Evolutionary conservation across 2,329 filamentous ascomycete genomes (phyloP), one percentile per base, ranked within the genome.

Genomic region (Triangularia setosa): DNA sequence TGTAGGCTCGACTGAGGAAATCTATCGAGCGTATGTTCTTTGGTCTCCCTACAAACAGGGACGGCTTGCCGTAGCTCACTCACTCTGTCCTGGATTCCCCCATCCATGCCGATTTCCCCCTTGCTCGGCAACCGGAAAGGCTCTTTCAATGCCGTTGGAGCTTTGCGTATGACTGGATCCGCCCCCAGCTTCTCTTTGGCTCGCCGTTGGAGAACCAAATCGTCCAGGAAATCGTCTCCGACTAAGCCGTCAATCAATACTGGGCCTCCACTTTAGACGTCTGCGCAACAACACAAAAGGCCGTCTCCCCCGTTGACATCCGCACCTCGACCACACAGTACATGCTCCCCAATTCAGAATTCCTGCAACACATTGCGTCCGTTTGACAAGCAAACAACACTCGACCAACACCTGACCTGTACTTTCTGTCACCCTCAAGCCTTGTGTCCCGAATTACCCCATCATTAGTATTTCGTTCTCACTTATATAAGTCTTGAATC

Each of bases 321-420:
- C 62, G 63, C 68, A 67, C 65, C 52, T 65, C 61, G 62, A 53
- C 64, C 68, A 48, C 40, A 48, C 40, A 21, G 18, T 48, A 48
- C 12, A 48, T 21, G 18, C 40, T 48, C 12, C 11, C 21, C 40
- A 48, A 18, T 7, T 21, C 40, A 48, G 40, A 66, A 66, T 69
- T 69, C 63, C 68, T 70, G 67, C 61, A 48, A 48, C 65, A 64
- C 63, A 65, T 67, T 64, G 40, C 40, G 40, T 21, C 64, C 66
- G 69, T 68, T 68, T 61, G 68, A 69, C 71, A 72, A 72, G 71
- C 71, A 69, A 62, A 55, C 56, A 65, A 33, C 63, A 54, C 59
- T 65, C 54, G 54, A 61, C 57, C 18, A 21, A 6, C 40, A 18
- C n/a, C 21, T 48, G 40, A 48, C 18, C 40, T 48, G 40, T 48